phyloP scores from a whole-genome alignment of 371 early-diverging fungal species.

The Mortierella sp. region DNA sequence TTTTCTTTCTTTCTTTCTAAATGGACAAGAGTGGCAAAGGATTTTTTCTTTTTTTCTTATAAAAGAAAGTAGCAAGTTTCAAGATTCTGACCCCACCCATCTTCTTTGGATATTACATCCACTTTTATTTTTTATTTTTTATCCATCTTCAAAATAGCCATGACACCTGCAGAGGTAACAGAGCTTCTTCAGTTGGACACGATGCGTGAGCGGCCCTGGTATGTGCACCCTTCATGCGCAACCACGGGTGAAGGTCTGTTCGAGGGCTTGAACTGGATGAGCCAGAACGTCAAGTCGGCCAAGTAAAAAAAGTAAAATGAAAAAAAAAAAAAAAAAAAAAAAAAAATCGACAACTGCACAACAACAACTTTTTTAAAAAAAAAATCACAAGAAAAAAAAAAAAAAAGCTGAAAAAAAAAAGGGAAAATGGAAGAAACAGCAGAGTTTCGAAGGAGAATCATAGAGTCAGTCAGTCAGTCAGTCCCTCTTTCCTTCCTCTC shows the following conservation, averaged over 20 bases:
- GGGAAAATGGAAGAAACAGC: too few species aligned
- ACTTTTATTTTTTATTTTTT: slow-evolving; percentile 1
- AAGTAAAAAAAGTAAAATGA: too few species aligned
- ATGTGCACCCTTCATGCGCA: slow-evolving; percentile 88
- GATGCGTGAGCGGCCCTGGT: slow-evolving; percentile 85
- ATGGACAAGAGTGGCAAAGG: not conserved
- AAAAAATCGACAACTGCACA: too few species aligned
- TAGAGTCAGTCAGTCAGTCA: too few species aligned
- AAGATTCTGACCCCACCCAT: not conserved
- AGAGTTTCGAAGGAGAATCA: too few species aligned
- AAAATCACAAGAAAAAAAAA: not conserved
- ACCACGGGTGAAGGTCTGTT: slow-evolving; percentile 89
- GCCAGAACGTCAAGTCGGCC: slow-evolving; percentile 79
- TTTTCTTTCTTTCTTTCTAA: not conserved
- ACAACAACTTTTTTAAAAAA: too few species aligned
- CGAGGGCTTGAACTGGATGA: slow-evolving; percentile 91
- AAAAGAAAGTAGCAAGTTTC: too few species aligned
- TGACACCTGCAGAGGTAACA: slow-evolving; percentile 85
- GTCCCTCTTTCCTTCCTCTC: too few species aligned
- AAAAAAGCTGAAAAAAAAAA: too few species aligned
- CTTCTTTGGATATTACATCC: not conserved
- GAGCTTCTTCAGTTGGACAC: slow-evolving; percentile 80
- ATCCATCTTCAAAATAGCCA: slow-evolving; percentile 54
- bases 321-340: too few species aligned
- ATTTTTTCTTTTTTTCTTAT: slow-evolving; percentile 7